A percentile compares a stretch with the other conserved stretches of the same genome.
phyloP scores from a whole-genome alignment of 2,329 filamentous ascomycete species.

The Alternaria infectoria region DNA sequence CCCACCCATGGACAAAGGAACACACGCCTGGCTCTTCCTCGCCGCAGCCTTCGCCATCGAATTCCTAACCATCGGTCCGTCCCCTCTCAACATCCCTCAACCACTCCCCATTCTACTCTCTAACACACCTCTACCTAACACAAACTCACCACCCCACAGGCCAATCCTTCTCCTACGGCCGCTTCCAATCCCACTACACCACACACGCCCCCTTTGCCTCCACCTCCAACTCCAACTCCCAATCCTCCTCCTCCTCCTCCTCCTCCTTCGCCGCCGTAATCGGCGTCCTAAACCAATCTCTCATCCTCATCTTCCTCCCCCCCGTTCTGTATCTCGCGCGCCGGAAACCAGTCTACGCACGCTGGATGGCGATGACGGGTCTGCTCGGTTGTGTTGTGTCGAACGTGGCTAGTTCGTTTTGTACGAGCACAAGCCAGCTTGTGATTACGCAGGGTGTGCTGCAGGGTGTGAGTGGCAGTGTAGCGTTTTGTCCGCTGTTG shows the following conservation, averaged over 20 bases:
- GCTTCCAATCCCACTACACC: conserved; percentile 74
- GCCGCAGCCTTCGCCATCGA: conserved; percentile 56
- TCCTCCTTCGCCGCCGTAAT: conserved; percentile 64
- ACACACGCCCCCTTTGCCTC: conserved; percentile 61
- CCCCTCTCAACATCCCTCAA: too few relatives aligned
- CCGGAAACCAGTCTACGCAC: conserved; percentile 36
- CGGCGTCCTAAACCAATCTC: conserved; percentile 65
- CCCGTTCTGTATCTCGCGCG: conserved; percentile 43
- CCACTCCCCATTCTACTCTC: too few relatives aligned
- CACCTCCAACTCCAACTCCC: too few relatives aligned
- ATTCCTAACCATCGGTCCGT: conserved; percentile 35
- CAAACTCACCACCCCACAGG: conserved; percentile 51
- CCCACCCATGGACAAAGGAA: conserved; percentile 23
- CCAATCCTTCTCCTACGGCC: conserved; percentile 71
- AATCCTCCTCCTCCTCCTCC: conserved; percentile 25
- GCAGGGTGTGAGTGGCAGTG: conserved; percentile 19
- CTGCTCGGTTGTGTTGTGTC: background rate
- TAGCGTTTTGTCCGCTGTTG: conserved; percentile 56
- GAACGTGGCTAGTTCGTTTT: background rate
- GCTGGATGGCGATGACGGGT: conserved; percentile 31
- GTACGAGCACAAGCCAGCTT: background rate
- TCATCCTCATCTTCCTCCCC: conserved; percentile 53
- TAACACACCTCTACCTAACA: background rate
- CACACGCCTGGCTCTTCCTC: conserved; percentile 25
- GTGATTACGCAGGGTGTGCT: background rate